phyloP scores from a whole-genome alignment of 2,329 filamentous ascomycete genomes.

The Penicillium vulpinum region DNA sequence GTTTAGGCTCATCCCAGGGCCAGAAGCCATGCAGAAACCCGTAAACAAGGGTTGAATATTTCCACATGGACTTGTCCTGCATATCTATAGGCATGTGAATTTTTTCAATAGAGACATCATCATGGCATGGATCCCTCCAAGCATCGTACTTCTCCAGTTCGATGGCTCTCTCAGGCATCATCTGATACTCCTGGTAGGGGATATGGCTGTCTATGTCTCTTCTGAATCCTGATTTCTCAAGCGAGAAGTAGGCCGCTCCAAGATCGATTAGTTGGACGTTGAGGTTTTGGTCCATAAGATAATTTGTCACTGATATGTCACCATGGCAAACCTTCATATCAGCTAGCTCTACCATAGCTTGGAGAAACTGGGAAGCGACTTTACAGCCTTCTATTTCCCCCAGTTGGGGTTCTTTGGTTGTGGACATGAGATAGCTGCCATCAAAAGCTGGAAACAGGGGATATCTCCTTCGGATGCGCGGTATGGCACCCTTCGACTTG shows the following conservation, averaged over 20 bases:
- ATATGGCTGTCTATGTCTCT: conserved; percentile 4
- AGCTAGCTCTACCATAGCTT: conserved; percentile 29
- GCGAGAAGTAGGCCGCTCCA: conserved; percentile 21
- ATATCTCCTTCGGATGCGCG: not conserved
- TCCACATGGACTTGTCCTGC: conserved; percentile 26
- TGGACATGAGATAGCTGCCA: conserved; percentile 14
- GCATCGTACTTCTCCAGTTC: conserved; percentile 8
- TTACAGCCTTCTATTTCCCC: conserved; percentile 31
- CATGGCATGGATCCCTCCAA: not conserved
- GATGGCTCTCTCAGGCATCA: conserved; percentile 28
- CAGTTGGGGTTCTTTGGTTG: conserved; percentile 19
- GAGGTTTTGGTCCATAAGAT: conserved; percentile 29
- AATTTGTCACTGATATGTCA: conserved; percentile 34
- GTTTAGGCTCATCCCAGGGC: conserved; percentile 31
- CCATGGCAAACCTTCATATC: conserved; percentile 31
- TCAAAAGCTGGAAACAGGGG: conserved; percentile 12
- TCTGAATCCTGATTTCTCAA: conserved; percentile 14
- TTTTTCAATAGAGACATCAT: not conserved
- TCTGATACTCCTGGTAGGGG: conserved; percentile 29
- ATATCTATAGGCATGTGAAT: conserved; percentile 16
- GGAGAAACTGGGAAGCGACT: conserved; percentile 31
- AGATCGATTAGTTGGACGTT: conserved; percentile 34
- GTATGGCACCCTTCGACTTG: not conserved
- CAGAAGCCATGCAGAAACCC: conserved; percentile 35
- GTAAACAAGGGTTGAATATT: conserved; percentile 29